These are phyloP conservation scores for slime mould (Dictyostelium discoideum) DNA, from an alignment of 78 protist species.

Conservation along the genomic window DNA sequence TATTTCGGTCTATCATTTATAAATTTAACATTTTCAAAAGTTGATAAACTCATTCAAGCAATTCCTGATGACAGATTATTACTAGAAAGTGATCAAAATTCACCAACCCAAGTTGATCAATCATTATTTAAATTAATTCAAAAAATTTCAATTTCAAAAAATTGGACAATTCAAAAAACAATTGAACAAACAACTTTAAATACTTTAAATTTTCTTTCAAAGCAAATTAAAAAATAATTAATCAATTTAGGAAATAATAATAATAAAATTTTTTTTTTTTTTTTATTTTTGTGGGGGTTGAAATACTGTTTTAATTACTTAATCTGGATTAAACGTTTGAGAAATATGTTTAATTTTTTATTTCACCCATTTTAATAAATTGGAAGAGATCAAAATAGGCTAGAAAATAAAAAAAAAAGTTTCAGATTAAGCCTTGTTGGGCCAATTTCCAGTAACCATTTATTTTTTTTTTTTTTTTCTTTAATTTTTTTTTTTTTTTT, in stretches of 20 bases:
- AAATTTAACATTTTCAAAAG: slow-evolving; percentile 53
- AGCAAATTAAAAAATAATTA: neutral
- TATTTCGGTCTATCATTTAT: slow-evolving; percentile 71
- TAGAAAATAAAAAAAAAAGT: too few species aligned
- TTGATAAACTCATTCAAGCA: slow-evolving; percentile 36
- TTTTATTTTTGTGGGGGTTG: too few species aligned
- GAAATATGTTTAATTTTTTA: too few species aligned
- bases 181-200: slow-evolving; percentile 22
- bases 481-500: too few species aligned
- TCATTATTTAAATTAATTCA: slow-evolving; percentile 10
- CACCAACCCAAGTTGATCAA: slow-evolving; percentile 24
- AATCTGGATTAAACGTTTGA: too few species aligned
- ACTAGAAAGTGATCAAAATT: slow-evolving; percentile 49
- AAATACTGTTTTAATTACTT: too few species aligned
- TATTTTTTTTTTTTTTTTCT: too few species aligned
- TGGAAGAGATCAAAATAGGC: too few species aligned
- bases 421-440: too few species aligned
- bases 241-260: neutral
- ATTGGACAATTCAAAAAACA: slow-evolving; percentile 46
- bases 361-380: too few species aligned
- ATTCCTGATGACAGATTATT: slow-evolving; percentile 52
- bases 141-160: slow-evolving; percentile 7
- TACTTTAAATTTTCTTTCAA: slow-evolving; percentile 22
- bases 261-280: too few species aligned
- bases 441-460: too few species aligned